Evolutionary conservation across 2,329 filamentous ascomycete genomes (phyloP), one percentile per base, ranked within the genome.

Genomic region (Fusarium dlaminii): DNA sequence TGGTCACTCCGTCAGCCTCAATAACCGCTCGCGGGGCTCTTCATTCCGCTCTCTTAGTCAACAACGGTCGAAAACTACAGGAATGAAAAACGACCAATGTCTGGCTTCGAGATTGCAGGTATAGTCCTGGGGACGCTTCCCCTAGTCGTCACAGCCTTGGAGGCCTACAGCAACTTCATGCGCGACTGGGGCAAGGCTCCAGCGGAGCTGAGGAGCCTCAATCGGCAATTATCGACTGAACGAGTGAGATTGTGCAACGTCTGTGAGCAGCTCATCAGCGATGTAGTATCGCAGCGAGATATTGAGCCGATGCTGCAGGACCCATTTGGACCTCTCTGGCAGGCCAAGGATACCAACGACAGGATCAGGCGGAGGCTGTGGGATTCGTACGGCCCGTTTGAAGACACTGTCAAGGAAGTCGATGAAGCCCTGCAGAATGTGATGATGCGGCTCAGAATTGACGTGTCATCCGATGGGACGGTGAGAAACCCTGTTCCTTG

Each of bases 231-330:
- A 7, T 56, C 68, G 8, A 81, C 75, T 0, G 81, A 82, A 37
- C 48, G 68, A 3, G 66, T 68, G 7, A 81, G 78, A 18, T 45
- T 82, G 0, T 66, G 77, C 8, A 81, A 82, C 46, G 77, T 80
- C 12, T 82, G 75, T 39, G 72, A 81, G 27, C 78, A 78, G 15
- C 75, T 83, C 0, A 74, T 82, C 6, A 62, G 58, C 1, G 79
- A 78, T 3, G 66, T 80, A 0, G 77, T 80, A 0, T 63, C 77
- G 0, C 68, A 63, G 0, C n/a, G 48, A 11, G 46, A 79, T 12
- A 75, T 82, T 1, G 76, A 81, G 10, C 34, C 62, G 10, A 80
- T 83, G 78, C 73, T 83, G 5, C 49, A 75, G 0, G 48, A 79
- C 8, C 77, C 81, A 0, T 79, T 80, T 3, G 81, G 81, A 0